Percentiles rank a stretch among this genome's conserved stretches.
These are phyloP conservation scores for Cladosporium cucumerinum DNA, from an alignment of 2,329 filamentous ascomycete species.

Conservation along the genomic window DNA sequence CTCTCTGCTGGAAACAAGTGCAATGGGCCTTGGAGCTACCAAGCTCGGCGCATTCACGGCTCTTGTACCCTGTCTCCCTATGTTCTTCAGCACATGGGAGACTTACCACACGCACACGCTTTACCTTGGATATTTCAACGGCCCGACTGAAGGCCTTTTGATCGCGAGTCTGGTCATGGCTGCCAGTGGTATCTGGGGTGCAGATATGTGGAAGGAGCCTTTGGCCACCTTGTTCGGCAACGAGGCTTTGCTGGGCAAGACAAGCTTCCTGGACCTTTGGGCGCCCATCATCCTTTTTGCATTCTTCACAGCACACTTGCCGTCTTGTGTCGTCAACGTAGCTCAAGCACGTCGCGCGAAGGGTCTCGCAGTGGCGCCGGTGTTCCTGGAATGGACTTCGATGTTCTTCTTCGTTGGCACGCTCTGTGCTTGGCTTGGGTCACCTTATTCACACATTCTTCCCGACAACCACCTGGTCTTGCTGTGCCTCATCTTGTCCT, in stretches of 20 bases:
- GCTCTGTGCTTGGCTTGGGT: slow-evolving; percentile 82
- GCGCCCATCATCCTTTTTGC: slow-evolving; percentile 54
- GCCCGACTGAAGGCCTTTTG: slow-evolving; percentile 90
- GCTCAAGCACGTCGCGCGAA: slow-evolving; percentile 68
- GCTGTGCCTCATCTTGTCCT: slow-evolving; percentile 90
- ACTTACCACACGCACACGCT: slow-evolving; percentile 98
- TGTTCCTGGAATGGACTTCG: slow-evolving; percentile 92
- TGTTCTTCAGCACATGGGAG: slow-evolving; percentile 99
- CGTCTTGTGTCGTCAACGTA: slow-evolving; percentile 87
- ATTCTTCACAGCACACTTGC: slow-evolving; percentile 64
- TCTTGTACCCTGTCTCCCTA: slow-evolving; percentile 84
- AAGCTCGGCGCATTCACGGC: slow-evolving; percentile 87
- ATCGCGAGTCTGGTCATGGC: slow-evolving; percentile 85
- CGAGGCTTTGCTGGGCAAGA: slow-evolving; percentile 61
- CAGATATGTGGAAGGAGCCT: slow-evolving; percentile 77
- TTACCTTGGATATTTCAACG: slow-evolving; percentile 94
- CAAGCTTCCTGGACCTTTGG: slow-evolving; percentile 86
- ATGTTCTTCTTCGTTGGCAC: slow-evolving; percentile 76
- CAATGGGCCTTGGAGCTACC: slow-evolving; percentile 85
- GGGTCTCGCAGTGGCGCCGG: slow-evolving; percentile 70
- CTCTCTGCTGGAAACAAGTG: slow-evolving; percentile 83
- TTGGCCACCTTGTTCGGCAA: slow-evolving; percentile 67
- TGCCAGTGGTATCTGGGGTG: slow-evolving; percentile 81
- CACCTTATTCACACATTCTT: slow-evolving; percentile 78
- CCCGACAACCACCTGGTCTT: slow-evolving; percentile 82